Conservation (phyloP, 1,139 yeast genomes). For the Chernovozyma aurita region DNA sequence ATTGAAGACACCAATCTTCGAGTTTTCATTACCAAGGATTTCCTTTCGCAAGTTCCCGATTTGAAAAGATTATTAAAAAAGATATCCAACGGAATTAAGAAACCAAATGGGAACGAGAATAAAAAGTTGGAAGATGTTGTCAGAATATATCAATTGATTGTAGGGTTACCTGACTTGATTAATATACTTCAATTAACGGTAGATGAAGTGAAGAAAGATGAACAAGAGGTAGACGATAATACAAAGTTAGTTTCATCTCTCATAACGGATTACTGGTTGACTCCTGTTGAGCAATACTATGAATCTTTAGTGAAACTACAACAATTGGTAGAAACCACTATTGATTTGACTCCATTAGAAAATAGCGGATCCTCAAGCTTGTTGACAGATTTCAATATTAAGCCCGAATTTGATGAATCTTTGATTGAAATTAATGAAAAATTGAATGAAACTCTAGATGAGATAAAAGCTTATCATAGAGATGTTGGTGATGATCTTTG, state of each 20-base stretch:
- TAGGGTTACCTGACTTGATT: conserved; percentile 64
- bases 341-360: conserved; percentile 79
- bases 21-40: conserved; percentile 60
- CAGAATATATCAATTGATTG: conserved; percentile 77
- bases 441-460: conserved; percentile 49
- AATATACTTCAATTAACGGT: conserved; percentile 42
- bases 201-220: conserved; percentile 24
- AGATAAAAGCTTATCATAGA: conserved; percentile 58
- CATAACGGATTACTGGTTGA: conserved; percentile 50
- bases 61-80: conserved; percentile 70
- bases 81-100: conserved; percentile 39
- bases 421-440: conserved; percentile 56
- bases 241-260: conserved; percentile 20
- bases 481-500: conserved; percentile 70
- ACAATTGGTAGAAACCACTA: conserved; percentile 87
- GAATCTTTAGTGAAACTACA: conserved; percentile 61
- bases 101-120: conserved; percentile 32
- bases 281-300: conserved; percentile 48
- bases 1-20: conserved; percentile 69
- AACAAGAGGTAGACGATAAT: conserved; percentile 7
- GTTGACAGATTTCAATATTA: conserved; percentile 69
- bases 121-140: conserved; percentile 79
- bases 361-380: conserved; percentile 37
- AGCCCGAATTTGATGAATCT: conserved; percentile 84
- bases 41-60: conserved; percentile 76